Conservation (phyloP, 371 early-diverging fungal genomes). For the Mortierella sp. region DNA sequence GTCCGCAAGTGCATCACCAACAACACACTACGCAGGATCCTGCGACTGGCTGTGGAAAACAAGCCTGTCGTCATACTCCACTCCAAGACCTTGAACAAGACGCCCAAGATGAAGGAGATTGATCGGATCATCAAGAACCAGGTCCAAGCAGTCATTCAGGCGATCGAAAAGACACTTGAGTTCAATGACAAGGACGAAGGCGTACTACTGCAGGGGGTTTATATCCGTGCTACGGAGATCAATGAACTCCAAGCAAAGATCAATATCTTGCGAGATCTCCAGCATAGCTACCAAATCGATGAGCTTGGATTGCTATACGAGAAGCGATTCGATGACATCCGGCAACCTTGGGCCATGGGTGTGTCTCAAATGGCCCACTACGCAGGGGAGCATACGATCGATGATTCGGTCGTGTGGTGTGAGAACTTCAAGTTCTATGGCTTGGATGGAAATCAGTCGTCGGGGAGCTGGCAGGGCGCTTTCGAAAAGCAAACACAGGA, state of each 20-base stretch:
- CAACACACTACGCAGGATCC: conserved; percentile 17
- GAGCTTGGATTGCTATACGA: conserved; percentile 13
- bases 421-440: neutral
- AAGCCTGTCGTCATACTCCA: neutral
- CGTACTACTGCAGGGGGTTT: conserved; percentile 4
- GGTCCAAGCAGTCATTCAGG: conserved; percentile 14
- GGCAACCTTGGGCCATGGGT: neutral
- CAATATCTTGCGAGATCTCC: conserved; percentile 9
- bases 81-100: conserved; percentile 12
- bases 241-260: conserved; percentile 15
- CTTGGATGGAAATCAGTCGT: neutral
- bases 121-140: conserved; percentile 17
- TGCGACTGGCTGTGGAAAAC: conserved; percentile 1
- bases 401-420: conserved; percentile 7
- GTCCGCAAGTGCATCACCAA: conserved; percentile 26
- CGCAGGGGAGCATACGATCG: conserved; percentile 10
- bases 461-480: neutral
- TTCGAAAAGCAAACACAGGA: conserved; percentile 3
- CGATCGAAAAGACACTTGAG: conserved; percentile 13
- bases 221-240: conserved; percentile 11
- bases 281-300: conserved; percentile 11
- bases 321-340: conserved; percentile 15
- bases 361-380: neutral
- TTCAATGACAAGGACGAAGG: conserved; percentile 15
- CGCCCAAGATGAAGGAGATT: conserved; percentile 16